Conservation (phyloP, 176 grass and related monocot species). For the Paspalum notatum region DNA sequence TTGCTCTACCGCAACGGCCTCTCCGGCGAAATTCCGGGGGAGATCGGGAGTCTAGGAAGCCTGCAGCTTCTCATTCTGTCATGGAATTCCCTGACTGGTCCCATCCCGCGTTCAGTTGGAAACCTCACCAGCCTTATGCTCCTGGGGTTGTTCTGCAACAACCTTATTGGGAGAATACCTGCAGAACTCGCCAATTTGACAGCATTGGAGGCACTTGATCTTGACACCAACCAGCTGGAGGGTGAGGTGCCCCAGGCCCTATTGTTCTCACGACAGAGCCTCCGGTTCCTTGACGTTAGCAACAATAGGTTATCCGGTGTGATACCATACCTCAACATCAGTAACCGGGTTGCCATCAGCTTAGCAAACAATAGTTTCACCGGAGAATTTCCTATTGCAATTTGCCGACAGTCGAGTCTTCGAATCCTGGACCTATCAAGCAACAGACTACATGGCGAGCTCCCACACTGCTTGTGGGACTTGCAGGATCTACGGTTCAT, state of each 20-base stretch:
- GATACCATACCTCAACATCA: constrained; percentile 14
- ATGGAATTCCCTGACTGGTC: constrained; percentile 35
- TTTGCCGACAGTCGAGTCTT: background rate
- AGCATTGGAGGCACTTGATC: constrained; percentile 16
- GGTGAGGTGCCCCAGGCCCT: constrained; percentile 43
- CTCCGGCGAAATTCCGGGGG: constrained; percentile 38
- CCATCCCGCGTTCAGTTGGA: constrained; percentile 40
- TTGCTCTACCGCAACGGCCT: constrained; percentile 32
- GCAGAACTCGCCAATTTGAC: constrained; percentile 39
- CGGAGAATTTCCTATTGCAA: background rate
- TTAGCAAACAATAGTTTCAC: constrained; percentile 10
- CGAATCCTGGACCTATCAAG: constrained; percentile 35
- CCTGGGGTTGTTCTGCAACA: constrained; percentile 42
- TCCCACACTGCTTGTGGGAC: constrained; percentile 41
- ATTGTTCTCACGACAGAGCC: constrained; percentile 27
- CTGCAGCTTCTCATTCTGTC: constrained; percentile 32
- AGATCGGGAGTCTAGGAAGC: constrained; percentile 48
- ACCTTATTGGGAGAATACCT: constrained; percentile 53
- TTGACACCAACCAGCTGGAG: constrained; percentile 43
- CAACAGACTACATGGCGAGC: constrained; percentile 35
- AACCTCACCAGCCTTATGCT: constrained; percentile 27
- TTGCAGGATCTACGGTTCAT: constrained; percentile 29
- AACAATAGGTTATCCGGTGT: constrained; percentile 19
- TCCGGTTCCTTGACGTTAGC: background rate
- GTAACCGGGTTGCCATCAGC: background rate